Percentiles rank a stretch among this genome's conserved stretches.
These are phyloP conservation scores for Mycena polygramma DNA, from an alignment of 768 basidiomycete species.

Conservation along the genomic window DNA sequence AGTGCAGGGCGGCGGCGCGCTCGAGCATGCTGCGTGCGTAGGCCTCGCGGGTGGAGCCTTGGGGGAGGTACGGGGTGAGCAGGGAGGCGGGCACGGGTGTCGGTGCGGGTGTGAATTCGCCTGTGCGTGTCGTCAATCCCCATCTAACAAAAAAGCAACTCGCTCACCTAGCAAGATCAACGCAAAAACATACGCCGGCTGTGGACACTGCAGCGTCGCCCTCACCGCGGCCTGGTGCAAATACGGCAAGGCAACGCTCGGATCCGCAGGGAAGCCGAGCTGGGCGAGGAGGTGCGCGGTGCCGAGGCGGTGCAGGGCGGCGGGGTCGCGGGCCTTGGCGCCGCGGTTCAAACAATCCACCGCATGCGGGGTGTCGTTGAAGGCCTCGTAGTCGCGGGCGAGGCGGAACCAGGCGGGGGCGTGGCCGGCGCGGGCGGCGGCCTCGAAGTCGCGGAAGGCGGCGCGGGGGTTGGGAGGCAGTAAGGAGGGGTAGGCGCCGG, in stretches of 20 bases:
- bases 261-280: slow-evolving; percentile 69
- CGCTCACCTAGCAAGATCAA: slow-evolving; percentile 79
- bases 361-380: slow-evolving; percentile 1
- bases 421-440: slow-evolving; percentile 81
- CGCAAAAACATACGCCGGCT: slow-evolving; percentile 92
- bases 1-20: slow-evolving; percentile 86
- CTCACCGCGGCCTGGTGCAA: slow-evolving; percentile 84
- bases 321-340: slow-evolving; percentile 59
- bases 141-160: background rate
- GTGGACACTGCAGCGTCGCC: slow-evolving; percentile 81
- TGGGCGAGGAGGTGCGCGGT: slow-evolving; percentile 95
- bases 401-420: slow-evolving; percentile 91
- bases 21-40: slow-evolving; percentile 84
- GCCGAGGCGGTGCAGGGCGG: slow-evolving; percentile 70
- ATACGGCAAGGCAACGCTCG: slow-evolving; percentile 60
- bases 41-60: slow-evolving; percentile 56
- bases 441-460: slow-evolving; percentile 93
- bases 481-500: slow-evolving; percentile 78
- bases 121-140: background rate
- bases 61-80: slow-evolving; percentile 67
- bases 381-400: slow-evolving; percentile 90
- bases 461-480: slow-evolving; percentile 75
- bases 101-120: background rate
- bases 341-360: slow-evolving; percentile 1
- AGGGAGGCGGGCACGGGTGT: slow-evolving; percentile 28